Evolutionary conservation across 805 yeast genomes (phyloP).

Genomic region (Kuraishia ogatae): DNA sequence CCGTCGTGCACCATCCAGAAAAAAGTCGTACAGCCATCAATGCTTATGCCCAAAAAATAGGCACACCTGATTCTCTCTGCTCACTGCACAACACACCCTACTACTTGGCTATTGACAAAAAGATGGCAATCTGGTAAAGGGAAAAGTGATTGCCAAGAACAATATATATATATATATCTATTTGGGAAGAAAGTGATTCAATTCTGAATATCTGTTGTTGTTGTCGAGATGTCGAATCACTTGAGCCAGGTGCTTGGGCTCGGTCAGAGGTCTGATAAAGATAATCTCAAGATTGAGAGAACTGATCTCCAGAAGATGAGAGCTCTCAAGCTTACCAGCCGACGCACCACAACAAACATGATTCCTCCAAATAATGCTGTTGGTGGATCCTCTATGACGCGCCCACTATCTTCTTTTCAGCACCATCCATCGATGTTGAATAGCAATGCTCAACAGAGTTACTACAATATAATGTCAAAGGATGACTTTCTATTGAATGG

Average conservation of each 20-base stretch:
- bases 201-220: not conserved
- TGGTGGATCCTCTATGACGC: not conserved
- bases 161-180: no score
- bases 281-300: slow-evolving; percentile 1
- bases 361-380: not conserved
- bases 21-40: not conserved
- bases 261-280: not conserved
- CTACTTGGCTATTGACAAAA: not conserved
- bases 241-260: slow-evolving; percentile 2
- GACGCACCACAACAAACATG: not conserved
- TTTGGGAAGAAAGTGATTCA: not conserved
- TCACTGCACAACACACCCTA: not conserved
- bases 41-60: not conserved
- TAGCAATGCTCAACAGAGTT: not conserved
- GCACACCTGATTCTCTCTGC: not conserved
- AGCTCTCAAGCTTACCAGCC: not conserved
- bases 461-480: not conserved
- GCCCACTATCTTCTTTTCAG: not conserved
- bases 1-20: not conserved
- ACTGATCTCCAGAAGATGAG: slow-evolving; percentile 3
- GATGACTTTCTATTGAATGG: not conserved
- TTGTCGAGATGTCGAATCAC: slow-evolving; percentile 1
- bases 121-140: not conserved
- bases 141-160: not conserved
- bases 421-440: not conserved